These are phyloP conservation scores for Suillus spraguei DNA, from an alignment of 768 basidiomycete genomes.

Conservation along the genomic window DNA sequence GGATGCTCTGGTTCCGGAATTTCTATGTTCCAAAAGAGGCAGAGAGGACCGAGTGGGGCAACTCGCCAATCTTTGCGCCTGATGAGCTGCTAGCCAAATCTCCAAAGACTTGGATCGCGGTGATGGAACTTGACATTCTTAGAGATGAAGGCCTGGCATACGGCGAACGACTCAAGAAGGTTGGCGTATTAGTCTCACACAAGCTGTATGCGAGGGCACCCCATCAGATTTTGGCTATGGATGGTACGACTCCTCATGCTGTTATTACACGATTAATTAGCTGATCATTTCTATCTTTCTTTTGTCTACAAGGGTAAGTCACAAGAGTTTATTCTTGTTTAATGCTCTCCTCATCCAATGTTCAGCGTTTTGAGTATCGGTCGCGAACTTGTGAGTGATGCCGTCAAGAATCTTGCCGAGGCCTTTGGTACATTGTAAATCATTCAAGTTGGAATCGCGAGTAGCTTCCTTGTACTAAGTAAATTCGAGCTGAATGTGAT, in stretches of 20 bases:
- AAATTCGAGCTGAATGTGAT: background rate
- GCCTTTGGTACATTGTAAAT: conserved; percentile 28
- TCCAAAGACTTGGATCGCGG: conserved; percentile 66
- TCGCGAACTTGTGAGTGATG: conserved; percentile 40
- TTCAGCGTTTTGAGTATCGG: conserved; percentile 41
- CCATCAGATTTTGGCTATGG: conserved; percentile 77
- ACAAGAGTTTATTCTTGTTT: background rate
- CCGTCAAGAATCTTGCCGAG: conserved; percentile 35
- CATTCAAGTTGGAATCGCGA: background rate
- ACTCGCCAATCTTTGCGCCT: conserved; percentile 72
- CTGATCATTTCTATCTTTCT: background rate
- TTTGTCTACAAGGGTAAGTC: conserved; percentile 25
- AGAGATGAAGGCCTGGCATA: conserved; percentile 69
- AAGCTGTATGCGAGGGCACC: conserved; percentile 66
- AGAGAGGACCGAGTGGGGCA: conserved; percentile 68
- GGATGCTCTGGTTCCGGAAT: conserved; percentile 75
- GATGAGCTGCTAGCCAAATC: conserved; percentile 51
- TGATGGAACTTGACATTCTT: conserved; percentile 71
- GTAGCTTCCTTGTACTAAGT: background rate
- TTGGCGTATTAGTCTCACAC: conserved; percentile 56
- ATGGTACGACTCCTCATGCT: conserved; percentile 46
- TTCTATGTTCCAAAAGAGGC: conserved; percentile 67
- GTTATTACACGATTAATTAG: background rate
- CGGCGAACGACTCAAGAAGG: conserved; percentile 54
- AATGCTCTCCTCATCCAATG: conserved; percentile 17